Conservation (phyloP, 257 asterid species). For the Solanum virginianum region DNA sequence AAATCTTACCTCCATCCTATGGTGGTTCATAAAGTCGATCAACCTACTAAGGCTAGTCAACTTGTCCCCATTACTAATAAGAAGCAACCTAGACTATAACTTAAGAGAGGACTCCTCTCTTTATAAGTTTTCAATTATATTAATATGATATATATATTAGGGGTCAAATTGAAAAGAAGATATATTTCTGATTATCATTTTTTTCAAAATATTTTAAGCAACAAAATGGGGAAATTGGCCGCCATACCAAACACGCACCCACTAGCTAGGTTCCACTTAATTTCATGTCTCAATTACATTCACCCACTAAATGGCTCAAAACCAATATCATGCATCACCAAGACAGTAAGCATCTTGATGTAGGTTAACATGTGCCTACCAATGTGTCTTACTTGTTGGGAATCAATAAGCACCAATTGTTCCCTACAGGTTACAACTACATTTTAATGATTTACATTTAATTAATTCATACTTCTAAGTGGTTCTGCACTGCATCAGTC, state of each 20-base stretch:
- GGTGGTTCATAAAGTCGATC: no score
- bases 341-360: background rate
- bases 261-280: background rate
- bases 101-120: no score
- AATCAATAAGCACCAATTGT: background rate
- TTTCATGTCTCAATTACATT: conserved; percentile 15
- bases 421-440: background rate
- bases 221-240: background rate
- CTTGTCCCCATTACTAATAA: no score
- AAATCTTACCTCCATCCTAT: no score
- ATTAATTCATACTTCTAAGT: background rate
- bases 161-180: no score
- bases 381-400: background rate
- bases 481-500: background rate
- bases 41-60: no score
- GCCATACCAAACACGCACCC: background rate
- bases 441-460: background rate
- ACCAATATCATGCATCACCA: background rate
- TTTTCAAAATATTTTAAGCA: background rate
- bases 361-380: conserved; percentile 5
- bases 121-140: no score
- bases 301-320: conserved; percentile 10
- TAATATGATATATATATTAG: no score
- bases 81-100: no score
- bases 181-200: no score